Percentiles rank a stretch among this genome's conserved stretches.
phyloP scores from a whole-genome alignment of 257 asterid species.

The Penstemon eatonii region DNA sequence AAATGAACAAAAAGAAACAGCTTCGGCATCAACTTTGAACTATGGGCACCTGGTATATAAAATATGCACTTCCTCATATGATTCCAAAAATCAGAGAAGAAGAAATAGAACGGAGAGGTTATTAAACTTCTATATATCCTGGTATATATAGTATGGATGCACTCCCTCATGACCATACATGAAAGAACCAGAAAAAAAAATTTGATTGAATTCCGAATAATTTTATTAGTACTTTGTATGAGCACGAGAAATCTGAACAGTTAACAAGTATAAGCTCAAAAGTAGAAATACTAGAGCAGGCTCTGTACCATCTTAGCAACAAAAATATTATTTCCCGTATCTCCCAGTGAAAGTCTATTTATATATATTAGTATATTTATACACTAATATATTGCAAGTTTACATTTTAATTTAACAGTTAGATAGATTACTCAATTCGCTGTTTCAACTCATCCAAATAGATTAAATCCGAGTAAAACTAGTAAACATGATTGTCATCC shows the following conservation, averaged over 20 bases:
- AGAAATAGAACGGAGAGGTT: neutral
- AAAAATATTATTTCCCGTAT: neutral
- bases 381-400: neutral
- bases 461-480: neutral
- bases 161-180: conserved; percentile 6
- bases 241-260: neutral
- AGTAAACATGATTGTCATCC: conserved; percentile 12
- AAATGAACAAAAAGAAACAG: conserved; percentile 23
- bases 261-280: neutral
- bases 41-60: conserved; percentile 15
- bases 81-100: conserved; percentile 16
- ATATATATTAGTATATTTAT: neutral
- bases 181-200: conserved; percentile 10
- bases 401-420: neutral
- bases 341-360: conserved; percentile 8
- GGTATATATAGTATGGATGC: conserved; percentile 1
- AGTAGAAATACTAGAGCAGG: neutral
- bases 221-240: neutral
- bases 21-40: conserved; percentile 19
- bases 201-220: neutral
- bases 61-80: conserved; percentile 18
- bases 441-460: neutral
- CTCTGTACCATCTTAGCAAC: conserved; percentile 13
- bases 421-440: conserved; percentile 8
- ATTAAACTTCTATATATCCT: neutral